Evolutionary conservation across 192 early-diverging fungal genomes (phyloP).

Genomic region (Globomyces pollinis-pini): DNA sequence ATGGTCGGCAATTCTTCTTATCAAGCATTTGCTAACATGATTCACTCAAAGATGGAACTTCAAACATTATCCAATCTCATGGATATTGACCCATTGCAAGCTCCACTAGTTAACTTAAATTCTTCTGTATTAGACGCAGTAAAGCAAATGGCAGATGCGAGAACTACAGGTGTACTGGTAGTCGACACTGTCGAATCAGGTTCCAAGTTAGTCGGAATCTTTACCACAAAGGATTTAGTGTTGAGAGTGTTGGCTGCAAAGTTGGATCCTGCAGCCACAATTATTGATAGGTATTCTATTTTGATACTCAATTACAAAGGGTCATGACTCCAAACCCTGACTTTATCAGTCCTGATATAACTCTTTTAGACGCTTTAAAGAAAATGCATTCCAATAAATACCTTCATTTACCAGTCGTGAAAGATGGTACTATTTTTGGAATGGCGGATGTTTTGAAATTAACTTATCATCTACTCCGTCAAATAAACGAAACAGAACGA

Average conservation of each 20-base stretch:
- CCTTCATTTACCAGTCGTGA: constrained; percentile 42
- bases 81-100: constrained; percentile 14
- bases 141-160: constrained; percentile 22
- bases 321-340: constrained; percentile 41
- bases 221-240: constrained; percentile 48
- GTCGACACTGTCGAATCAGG: constrained; percentile 13
- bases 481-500: constrained; percentile 16
- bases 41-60: neutral
- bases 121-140: constrained; percentile 37
- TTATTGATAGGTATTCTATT: constrained; percentile 89
- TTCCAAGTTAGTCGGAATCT: constrained; percentile 33
- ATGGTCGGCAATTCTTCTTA: constrained; percentile 43
- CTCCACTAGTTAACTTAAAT: constrained; percentile 25
- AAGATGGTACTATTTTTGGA: constrained; percentile 23
- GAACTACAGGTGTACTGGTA: constrained; percentile 36
- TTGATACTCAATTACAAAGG: neutral
- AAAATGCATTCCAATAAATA: constrained; percentile 37
- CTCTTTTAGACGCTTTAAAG: constrained; percentile 41
- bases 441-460: constrained; percentile 43
- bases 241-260: constrained; percentile 39
- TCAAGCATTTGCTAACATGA: constrained; percentile 10
- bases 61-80: neutral
- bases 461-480: constrained; percentile 37
- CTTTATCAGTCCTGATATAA: constrained; percentile 24
- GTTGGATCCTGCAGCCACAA: constrained; percentile 81